phyloP scores from a whole-genome alignment of 495 filamentous ascomycete species.

The Daldinia vernicosa region DNA sequence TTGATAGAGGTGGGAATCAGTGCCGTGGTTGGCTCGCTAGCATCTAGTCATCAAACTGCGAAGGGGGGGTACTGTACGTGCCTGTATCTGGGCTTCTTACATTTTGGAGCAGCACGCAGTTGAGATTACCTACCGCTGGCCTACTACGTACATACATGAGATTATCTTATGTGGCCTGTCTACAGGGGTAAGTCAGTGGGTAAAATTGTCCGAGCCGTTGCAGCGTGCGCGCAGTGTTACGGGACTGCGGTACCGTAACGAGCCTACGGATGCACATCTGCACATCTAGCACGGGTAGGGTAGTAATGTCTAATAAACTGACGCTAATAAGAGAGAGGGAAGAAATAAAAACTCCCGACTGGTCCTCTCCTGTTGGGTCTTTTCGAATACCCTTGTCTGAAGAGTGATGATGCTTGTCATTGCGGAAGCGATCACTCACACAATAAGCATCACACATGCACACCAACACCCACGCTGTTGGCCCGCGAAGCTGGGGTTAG shows the following conservation, averaged over 20 bases:
- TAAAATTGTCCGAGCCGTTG: slow-evolving; percentile 47
- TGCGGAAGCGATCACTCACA: slow-evolving; percentile 35
- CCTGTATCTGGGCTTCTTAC: background rate
- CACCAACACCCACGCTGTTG: slow-evolving; percentile 18
- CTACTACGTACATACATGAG: slow-evolving; percentile 28
- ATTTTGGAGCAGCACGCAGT: slow-evolving; percentile 30
- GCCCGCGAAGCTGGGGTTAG: slow-evolving; percentile 22
- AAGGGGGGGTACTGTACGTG: slow-evolving; percentile 16
- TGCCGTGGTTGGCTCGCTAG: slow-evolving; percentile 39
- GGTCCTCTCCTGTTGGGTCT: slow-evolving; percentile 6
- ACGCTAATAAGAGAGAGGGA: slow-evolving; percentile 30
- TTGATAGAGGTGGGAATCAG: slow-evolving; percentile 28
- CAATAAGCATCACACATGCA: slow-evolving; percentile 11
- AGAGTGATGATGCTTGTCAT: slow-evolving; percentile 30
- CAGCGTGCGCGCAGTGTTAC: slow-evolving; percentile 39
- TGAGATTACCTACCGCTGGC: slow-evolving; percentile 34
- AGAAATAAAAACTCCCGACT: slow-evolving; percentile 41
- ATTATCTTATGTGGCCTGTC: slow-evolving; percentile 38
- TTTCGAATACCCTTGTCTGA: slow-evolving; percentile 16
- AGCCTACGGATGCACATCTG: slow-evolving; percentile 30
- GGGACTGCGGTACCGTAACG: slow-evolving; percentile 37
- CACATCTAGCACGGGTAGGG: slow-evolving; percentile 30
- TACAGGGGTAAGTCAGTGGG: slow-evolving; percentile 37
- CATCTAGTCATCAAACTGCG: slow-evolving; percentile 24
- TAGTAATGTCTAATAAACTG: slow-evolving; percentile 30